Conservation (phyloP, 2,329 filamentous ascomycete species). For the Cadophora sp. region DNA sequence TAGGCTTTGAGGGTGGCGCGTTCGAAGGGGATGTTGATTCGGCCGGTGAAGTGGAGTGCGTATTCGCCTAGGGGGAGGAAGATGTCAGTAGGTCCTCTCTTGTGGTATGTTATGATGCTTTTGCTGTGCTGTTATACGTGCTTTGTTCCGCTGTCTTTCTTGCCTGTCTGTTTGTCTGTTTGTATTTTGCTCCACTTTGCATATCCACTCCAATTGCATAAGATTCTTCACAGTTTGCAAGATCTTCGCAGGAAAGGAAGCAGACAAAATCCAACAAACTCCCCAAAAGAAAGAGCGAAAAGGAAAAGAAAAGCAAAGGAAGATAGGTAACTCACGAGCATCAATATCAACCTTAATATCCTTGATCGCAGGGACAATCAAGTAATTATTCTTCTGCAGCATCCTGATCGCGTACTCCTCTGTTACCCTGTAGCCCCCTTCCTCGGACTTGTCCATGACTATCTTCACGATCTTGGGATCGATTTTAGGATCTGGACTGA, state of each 20-base stretch:
- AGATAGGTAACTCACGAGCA: constrained; percentile 1
- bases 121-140: background rate
- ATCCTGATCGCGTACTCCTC: background rate
- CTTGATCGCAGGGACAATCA: constrained; percentile 16
- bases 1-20: background rate
- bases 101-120: background rate
- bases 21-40: constrained; percentile 3
- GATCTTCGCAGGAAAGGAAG: too few species aligned
- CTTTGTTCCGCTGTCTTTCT: background rate
- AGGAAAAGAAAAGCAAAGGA: background rate
- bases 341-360: constrained; percentile 9
- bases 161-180: background rate
- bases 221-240: too few species aligned
- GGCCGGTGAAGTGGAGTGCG: constrained; percentile 5
- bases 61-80: background rate
- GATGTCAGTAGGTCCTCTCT: background rate
- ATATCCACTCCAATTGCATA: too few species aligned
- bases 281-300: background rate
- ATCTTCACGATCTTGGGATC: background rate
- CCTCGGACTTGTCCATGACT: background rate
- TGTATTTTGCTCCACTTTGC: background rate
- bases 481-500: background rate
- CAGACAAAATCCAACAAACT: too few species aligned
- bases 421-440: constrained; percentile 8
- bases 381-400: background rate